Percentiles rank a stretch among this genome's conserved stretches.
Evolutionary conservation across 306 rosid genomes (phyloP).

Genomic region (Rosa multiflora): DNA sequence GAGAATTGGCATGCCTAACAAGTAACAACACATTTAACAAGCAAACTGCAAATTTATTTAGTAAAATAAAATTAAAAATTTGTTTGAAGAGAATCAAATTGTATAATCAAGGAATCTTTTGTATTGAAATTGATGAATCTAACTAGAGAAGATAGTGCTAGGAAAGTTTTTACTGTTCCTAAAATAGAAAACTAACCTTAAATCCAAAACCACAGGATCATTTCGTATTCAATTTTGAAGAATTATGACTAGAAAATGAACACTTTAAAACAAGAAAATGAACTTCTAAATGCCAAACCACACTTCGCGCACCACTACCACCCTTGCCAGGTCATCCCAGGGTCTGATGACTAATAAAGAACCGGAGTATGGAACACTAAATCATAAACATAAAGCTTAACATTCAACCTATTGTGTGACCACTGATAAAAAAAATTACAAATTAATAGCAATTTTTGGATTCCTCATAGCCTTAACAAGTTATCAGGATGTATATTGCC

Average conservation of each 20-base stretch:
- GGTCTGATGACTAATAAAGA: not conserved
- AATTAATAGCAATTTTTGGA: not conserved
- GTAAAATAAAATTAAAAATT: not conserved
- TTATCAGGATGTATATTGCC: not conserved
- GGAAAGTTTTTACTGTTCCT: not conserved
- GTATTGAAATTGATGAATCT: not conserved
- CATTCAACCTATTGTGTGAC: not conserved
- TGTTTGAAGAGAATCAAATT: not conserved
- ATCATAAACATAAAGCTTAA: conserved; percentile 1
- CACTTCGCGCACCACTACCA: not conserved
- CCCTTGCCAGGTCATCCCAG: conserved; percentile 7
- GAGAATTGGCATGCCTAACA: not conserved
- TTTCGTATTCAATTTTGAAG: not conserved
- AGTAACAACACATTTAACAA: not conserved
- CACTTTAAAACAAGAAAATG: too few species aligned
- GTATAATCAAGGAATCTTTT: not conserved
- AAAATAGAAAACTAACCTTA: too few species aligned
- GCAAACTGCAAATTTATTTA: not conserved
- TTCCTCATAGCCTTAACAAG: not conserved
- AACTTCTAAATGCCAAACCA: too few species aligned
- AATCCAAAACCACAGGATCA: not conserved
- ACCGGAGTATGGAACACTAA: not conserved
- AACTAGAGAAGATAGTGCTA: not conserved
- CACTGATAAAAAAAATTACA: not conserved
- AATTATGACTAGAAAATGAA: too few species aligned